These are phyloP conservation scores for Physcomitrium patens DNA, from an alignment of 225 moss, liverwort and hornwort species.

Conservation along the genomic window DNA sequence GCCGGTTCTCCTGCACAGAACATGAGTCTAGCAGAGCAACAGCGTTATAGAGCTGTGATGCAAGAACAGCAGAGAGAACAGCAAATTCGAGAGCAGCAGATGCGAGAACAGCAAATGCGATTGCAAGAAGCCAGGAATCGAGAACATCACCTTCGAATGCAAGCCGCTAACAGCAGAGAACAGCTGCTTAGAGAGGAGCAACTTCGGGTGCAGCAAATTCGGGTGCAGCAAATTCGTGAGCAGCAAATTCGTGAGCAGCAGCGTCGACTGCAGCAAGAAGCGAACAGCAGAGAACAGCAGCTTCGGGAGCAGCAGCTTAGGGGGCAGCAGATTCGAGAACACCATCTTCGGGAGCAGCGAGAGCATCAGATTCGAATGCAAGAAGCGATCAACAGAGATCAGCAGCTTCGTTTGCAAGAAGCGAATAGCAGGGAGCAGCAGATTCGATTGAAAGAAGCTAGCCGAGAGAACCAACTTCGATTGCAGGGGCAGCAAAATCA, in stretches of 20 bases:
- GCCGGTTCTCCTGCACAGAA: constrained; percentile 34
- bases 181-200: constrained; percentile 22
- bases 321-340: constrained; percentile 22
- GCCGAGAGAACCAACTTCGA: constrained; percentile 40
- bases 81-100: constrained; percentile 19
- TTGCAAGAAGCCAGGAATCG: constrained; percentile 37
- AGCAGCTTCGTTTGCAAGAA: constrained; percentile 27
- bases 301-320: constrained; percentile 23
- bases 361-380: constrained; percentile 29
- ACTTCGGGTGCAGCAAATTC: constrained; percentile 16
- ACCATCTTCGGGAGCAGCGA: constrained; percentile 14
- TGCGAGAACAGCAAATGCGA: constrained; percentile 27
- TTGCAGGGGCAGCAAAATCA: constrained; percentile 62
- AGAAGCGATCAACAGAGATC: constrained; percentile 21
- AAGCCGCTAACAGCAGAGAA: constrained; percentile 18
- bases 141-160: constrained; percentile 28
- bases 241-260: constrained; percentile 12
- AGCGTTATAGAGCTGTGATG: constrained; percentile 43
- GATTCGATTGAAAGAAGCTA: constrained; percentile 36
- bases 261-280: constrained; percentile 34
- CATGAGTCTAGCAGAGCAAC: constrained; percentile 47
- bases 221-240: constrained; percentile 15
- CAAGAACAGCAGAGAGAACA: constrained; percentile 25
- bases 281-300: constrained; percentile 37
- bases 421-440: constrained; percentile 21